Evolutionary conservation across 257 asterid genomes (phyloP).

Genomic region (Solanum paucissectum): DNA sequence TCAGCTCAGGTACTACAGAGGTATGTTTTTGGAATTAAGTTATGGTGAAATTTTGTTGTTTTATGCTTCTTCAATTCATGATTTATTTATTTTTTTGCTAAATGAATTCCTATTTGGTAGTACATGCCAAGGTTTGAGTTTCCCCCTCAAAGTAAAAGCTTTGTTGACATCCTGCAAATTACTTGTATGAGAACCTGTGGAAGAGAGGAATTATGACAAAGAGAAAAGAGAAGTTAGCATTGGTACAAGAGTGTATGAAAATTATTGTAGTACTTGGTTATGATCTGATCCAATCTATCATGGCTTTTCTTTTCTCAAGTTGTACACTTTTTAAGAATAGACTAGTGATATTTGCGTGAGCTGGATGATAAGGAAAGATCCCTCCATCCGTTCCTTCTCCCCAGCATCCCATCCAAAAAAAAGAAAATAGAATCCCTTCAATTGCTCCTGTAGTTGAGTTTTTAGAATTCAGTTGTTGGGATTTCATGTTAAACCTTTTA

Average conservation of each 20-base stretch:
- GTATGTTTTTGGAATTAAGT: constrained; percentile 16
- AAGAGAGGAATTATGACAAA: not conserved
- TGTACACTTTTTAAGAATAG: not conserved
- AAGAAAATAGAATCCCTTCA: not conserved
- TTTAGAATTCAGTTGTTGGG: not conserved
- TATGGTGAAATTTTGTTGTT: not conserved
- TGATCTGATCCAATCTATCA: not conserved
- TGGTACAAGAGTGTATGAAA: not conserved
- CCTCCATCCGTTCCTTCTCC: not conserved
- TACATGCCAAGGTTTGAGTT: not conserved
- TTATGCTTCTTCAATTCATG: not conserved
- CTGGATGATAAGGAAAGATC: not conserved
- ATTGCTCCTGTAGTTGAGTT: not conserved
- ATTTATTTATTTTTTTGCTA: not conserved
- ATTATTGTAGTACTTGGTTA: not conserved
- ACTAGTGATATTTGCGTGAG: not conserved
- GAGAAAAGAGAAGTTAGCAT: not conserved
- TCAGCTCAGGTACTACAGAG: constrained; percentile 66
- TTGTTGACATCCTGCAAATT: not conserved
- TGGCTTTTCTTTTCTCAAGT: not conserved
- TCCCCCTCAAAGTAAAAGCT: not conserved
- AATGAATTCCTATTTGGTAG: not conserved
- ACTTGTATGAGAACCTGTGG: not conserved
- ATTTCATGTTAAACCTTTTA: not conserved
- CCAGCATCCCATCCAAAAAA: not conserved